Percentiles rank a stretch among this genome's conserved stretches.
phyloP scores from a whole-genome alignment of 768 basidiomycete species.

The Boletus barrowsii region DNA sequence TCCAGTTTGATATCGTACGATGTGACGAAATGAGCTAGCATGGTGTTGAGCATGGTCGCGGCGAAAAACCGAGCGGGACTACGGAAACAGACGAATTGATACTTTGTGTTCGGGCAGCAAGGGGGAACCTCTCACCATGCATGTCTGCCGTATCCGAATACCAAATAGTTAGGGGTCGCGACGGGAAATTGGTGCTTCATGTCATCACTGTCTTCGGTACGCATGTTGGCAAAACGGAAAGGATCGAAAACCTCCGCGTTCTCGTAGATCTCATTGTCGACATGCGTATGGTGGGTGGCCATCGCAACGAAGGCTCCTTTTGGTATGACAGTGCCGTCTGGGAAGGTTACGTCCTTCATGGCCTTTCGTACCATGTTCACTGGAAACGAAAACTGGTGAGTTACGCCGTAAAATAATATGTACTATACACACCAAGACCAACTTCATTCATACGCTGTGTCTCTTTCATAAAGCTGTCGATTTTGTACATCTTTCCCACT shows the following conservation, averaged over 20 bases:
- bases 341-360: slow-evolving; percentile 23
- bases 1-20: slow-evolving; percentile 21
- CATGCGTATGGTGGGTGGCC: slow-evolving; percentile 24
- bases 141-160: slow-evolving; percentile 34
- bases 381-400: neutral
- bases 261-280: slow-evolving; percentile 27
- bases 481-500: slow-evolving; percentile 17
- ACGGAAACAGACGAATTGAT: neutral
- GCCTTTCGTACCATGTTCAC: slow-evolving; percentile 10
- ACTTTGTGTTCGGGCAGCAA: no score
- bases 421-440: slow-evolving; percentile 15
- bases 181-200: slow-evolving; percentile 34
- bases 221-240: slow-evolving; percentile 40
- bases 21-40: slow-evolving; percentile 15
- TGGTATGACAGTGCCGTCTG: slow-evolving; percentile 39
- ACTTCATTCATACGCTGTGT: slow-evolving; percentile 31
- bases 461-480: slow-evolving; percentile 20
- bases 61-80: slow-evolving; percentile 21
- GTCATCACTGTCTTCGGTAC: slow-evolving; percentile 29
- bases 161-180: slow-evolving; percentile 31
- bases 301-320: slow-evolving; percentile 27
- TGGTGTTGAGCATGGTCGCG: slow-evolving; percentile 2
- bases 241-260: slow-evolving; percentile 26
- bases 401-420: no score
- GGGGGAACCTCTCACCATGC: slow-evolving; percentile 8